Evolutionary conservation across 1,284 basidiomycete species (phyloP), one percentile per base, ranked within the genome.

Genomic region (Puccinia polysora): DNA sequence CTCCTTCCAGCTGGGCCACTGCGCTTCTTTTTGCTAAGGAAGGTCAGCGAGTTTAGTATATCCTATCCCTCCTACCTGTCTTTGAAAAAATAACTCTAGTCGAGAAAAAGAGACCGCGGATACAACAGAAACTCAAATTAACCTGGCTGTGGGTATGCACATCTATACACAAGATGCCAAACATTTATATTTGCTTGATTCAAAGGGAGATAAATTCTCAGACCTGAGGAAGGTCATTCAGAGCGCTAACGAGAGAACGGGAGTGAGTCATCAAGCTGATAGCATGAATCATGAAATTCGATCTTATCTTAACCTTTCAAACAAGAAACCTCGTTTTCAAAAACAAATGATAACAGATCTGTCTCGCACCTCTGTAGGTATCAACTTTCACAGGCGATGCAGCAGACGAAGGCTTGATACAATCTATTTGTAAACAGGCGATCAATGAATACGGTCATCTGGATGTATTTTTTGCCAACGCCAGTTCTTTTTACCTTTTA

Each of bases 391-490:
- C 62, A 36, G 77, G 75, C 10, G 78, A 79, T 58, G 77, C 76
- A 8, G 76, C 77, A 0, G 75, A 77, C 40, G 78, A 79, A 47
- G 52, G 53, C 6, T 74, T 76, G 7, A 75, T 79, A 28, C 75
- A 73, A 45, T 73, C 58, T 10, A 74, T 79, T 56, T 76, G 76
- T 73, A 73, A 79, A 65, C 70, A 73, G 38, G 77, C 76, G 23
- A 40, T 78, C 4, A 34, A 74, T 23, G 78, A 78, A 45, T 75
- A 78, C 23, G 78, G 78, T 0, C 76, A 75, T n/a, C 74, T 79
- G 20, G 78, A 79, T 74, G 76, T 79, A 65, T 79, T 77, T 68
- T 78, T 77, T 58, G 78, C 78, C 59, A 79, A 79, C 58, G 67
- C 60, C 36, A 40, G 15, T 23, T 8, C 20, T 7, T 14, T 2